These are phyloP conservation scores for Fistulifera pelliculosa DNA, from an alignment of 108 stramenopile genomes.

Conservation along the genomic window DNA sequence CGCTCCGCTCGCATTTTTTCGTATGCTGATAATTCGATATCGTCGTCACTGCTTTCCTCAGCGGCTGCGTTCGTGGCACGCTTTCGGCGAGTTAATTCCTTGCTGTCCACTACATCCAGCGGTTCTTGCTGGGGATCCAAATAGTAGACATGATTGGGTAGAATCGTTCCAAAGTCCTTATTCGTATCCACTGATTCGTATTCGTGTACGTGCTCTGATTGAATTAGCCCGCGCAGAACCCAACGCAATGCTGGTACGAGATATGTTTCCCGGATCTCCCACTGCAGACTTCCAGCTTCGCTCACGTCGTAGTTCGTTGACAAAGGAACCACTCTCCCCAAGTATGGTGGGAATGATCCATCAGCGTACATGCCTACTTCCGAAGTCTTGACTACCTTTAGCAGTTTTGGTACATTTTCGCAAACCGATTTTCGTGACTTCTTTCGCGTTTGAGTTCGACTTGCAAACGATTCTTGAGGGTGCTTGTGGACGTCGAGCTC, in stretches of 20 bases:
- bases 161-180: constrained; percentile 37
- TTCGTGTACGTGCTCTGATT: constrained; percentile 66
- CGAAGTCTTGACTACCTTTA: not conserved
- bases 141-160: constrained; percentile 55
- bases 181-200: constrained; percentile 36
- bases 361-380: constrained; percentile 6
- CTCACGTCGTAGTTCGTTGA: not conserved
- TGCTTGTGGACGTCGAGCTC: not conserved
- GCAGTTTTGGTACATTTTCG: constrained; percentile 39
- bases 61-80: constrained; percentile 18
- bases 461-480: constrained; percentile 32
- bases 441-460: constrained; percentile 52
- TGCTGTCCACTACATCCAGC: constrained; percentile 57
- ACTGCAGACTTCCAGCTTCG: constrained; percentile 22
- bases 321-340: constrained; percentile 59
- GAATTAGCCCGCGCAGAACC: constrained; percentile 73
- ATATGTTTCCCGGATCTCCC: constrained; percentile 74
- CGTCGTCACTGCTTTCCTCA: constrained; percentile 44
- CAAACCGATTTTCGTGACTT: constrained; percentile 61
- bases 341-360: constrained; percentile 63
- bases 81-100: constrained; percentile 46
- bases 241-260: constrained; percentile 68
- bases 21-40: constrained; percentile 79
- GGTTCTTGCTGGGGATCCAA: constrained; percentile 35
- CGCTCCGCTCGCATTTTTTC: constrained; percentile 77